Conservation (phyloP, 31 red algal species). For the Asparagopsis taxiformis region DNA sequence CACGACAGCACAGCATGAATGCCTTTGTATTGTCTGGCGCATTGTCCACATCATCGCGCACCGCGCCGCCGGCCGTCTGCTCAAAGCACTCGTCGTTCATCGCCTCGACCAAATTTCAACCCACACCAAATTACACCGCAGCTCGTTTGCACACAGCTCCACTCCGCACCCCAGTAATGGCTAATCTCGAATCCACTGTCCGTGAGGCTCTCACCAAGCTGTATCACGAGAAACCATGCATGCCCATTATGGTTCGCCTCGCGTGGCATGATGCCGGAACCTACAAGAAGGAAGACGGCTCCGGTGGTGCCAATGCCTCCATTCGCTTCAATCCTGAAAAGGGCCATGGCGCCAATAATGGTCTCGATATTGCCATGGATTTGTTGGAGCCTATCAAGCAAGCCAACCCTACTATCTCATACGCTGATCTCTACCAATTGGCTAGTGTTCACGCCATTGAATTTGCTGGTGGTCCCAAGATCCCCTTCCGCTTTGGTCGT, state of each 20-base stretch:
- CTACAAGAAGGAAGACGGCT: constrained; percentile 71
- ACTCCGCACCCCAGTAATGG: too few species aligned
- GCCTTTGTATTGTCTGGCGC: too few species aligned
- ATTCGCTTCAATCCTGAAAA: constrained; percentile 90
- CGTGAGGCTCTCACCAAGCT: constrained; percentile 60
- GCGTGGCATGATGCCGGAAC: constrained; percentile 98
- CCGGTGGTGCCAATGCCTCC: constrained; percentile 92
- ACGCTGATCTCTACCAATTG: constrained; percentile 93
- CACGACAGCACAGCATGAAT: too few species aligned
- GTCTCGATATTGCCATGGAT: constrained; percentile 75
- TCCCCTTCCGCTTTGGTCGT: constrained; percentile 93
- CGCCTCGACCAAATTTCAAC: too few species aligned
- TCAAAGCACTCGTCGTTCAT: too few species aligned
- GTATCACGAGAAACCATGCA: constrained; percentile 74
- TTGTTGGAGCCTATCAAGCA: constrained; percentile 91
- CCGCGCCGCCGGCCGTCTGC: too few species aligned
- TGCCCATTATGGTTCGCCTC: constrained; percentile 96
- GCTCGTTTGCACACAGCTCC: too few species aligned
- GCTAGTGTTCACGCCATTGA: constrained; percentile 86
- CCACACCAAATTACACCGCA: too few species aligned
- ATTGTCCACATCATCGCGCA: too few species aligned
- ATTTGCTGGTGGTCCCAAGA: constrained; percentile 80
- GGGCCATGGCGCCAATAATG: constrained; percentile 84
- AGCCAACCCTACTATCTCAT: constrained; percentile 75
- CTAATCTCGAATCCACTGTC: constrained; percentile 39